Evolutionary conservation across 768 basidiomycete species (phyloP).

Genomic region (Kwoniella mangroviensis): DNA sequence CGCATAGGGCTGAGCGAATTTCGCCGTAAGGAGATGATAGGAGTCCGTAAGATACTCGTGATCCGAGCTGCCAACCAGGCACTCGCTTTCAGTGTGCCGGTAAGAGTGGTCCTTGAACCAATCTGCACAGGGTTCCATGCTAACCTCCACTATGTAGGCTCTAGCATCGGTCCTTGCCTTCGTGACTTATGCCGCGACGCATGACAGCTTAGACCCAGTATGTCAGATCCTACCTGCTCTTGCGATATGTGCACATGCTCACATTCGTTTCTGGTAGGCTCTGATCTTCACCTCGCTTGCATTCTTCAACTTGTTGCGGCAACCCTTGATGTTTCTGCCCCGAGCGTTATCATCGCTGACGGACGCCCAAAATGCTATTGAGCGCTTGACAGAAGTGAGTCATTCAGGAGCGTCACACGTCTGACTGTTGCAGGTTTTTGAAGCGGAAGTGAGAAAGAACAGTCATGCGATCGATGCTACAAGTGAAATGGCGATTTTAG

Average conservation of each 20-base stretch:
- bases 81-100: constrained; percentile 32
- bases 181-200: constrained; percentile 67
- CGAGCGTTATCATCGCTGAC: constrained; percentile 65
- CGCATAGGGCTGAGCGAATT: constrained; percentile 64
- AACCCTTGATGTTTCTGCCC: constrained; percentile 62
- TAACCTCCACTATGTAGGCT: constrained; percentile 64
- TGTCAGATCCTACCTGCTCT: constrained; percentile 3
- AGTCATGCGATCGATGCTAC: constrained; percentile 61
- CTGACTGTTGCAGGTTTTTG: constrained; percentile 59
- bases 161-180: constrained; percentile 72
- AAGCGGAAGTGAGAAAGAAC: constrained; percentile 63
- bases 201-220: constrained; percentile 64
- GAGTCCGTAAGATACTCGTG: constrained; percentile 66
- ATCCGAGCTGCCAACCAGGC: constrained; percentile 69
- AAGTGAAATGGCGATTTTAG: constrained; percentile 63
- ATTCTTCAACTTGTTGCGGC: constrained; percentile 68
- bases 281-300: constrained; percentile 71
- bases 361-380: constrained; percentile 69
- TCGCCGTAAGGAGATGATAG: constrained; percentile 65
- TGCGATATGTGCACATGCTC: too few relatives aligned
- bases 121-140: neutral
- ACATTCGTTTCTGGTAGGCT: constrained; percentile 54
- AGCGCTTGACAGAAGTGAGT: constrained; percentile 60
- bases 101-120: constrained; percentile 1
- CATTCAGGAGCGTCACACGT: neutral